A percentile compares a stretch with the other conserved stretches of the same genome.
Evolutionary conservation across 805 yeast species (phyloP).

Genomic region (Metschnikowia sp.): DNA sequence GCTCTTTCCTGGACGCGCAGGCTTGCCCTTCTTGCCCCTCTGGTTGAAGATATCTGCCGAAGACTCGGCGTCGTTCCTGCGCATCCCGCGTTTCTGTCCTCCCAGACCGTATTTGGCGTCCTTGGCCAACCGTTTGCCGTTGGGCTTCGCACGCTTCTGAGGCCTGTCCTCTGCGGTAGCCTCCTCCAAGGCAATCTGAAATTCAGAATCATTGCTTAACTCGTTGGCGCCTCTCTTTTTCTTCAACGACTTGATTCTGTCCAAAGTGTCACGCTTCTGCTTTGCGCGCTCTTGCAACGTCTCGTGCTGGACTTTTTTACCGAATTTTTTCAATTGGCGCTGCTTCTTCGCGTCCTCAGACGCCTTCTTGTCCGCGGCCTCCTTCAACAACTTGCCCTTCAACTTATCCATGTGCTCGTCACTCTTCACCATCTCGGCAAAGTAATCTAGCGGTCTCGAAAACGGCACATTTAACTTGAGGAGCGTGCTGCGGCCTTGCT

Average conservation of each 20-base stretch:
- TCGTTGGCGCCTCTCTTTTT: conserved; percentile 81
- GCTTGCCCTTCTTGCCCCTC: conserved; percentile 20
- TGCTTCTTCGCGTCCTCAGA: conserved; percentile 92
- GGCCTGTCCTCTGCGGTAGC: conserved; percentile 57
- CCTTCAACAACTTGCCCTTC: conserved; percentile 74
- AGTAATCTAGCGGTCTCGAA: conserved; percentile 89
- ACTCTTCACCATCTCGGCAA: conserved; percentile 97
- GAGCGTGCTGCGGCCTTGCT: conserved; percentile 63
- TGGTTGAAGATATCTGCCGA: conserved; percentile 52
- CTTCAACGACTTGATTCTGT: conserved; percentile 85
- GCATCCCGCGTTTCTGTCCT: conserved; percentile 71
- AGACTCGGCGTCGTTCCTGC: conserved; percentile 70
- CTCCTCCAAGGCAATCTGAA: conserved; percentile 91
- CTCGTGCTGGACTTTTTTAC: conserved; percentile 94
- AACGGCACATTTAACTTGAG: conserved; percentile 77
- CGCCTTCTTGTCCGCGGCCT: conserved; percentile 81
- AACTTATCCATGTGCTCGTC: conserved; percentile 98
- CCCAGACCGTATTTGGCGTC: conserved; percentile 73
- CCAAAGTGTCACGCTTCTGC: conserved; percentile 87
- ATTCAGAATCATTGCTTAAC: conserved; percentile 63
- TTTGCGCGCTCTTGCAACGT: conserved; percentile 90
- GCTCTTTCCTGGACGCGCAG: conserved; percentile 41
- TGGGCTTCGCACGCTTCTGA: conserved; percentile 54
- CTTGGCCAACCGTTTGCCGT: conserved; percentile 66
- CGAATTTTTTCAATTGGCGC: conserved; percentile 92